Evolutionary conservation across 768 basidiomycete species (phyloP), one percentile per base, ranked within the genome.

Genomic region (Kwoniella pini): DNA sequence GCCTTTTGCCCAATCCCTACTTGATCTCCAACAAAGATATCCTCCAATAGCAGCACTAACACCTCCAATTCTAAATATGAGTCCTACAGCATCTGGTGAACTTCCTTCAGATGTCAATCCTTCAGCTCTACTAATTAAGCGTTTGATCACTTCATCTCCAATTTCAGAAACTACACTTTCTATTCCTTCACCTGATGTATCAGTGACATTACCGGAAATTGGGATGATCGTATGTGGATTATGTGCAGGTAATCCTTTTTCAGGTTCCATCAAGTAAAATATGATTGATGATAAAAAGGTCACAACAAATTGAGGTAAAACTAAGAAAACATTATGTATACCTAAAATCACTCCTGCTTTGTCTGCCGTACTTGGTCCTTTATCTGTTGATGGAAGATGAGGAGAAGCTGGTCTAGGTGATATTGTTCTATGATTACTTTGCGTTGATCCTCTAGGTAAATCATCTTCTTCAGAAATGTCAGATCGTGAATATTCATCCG

Each of bases 301-400:
- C 30, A 94, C 88, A 39, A 98, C 82, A 79, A 97, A 94, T 72
- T 98, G 95, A 0, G 95, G 95, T 6, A 96, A 80, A 60, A 97
- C 95, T 63, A 98, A 82, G 78, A 89, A 95, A 60, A 96, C 84
- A 71, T 96, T 97, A 79, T 97, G 93, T 53, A 97, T 95, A 39
- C 95, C 93, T 60, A 93, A 79, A 54, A 93, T 91, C 40, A 91
- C 87, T 6, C 94, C 94, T 0, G 92, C 90, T 76, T 92, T 92
- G 6, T 88, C 83, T 56, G 89, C 88, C 51, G 62, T 66, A 33
- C 60, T 77, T 60, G 54, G 54, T 21, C 60, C 72, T 70, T 30
- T 51, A 17, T 21, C 22, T 27, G 19, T 24, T 13, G 52, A 15
- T 15, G 21, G 15, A 10, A 12, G 19, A 12, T 31, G 38, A 42